Evolutionary conservation across 495 filamentous ascomycete genomes (phyloP).

Genomic region (Evernia prunastri): DNA sequence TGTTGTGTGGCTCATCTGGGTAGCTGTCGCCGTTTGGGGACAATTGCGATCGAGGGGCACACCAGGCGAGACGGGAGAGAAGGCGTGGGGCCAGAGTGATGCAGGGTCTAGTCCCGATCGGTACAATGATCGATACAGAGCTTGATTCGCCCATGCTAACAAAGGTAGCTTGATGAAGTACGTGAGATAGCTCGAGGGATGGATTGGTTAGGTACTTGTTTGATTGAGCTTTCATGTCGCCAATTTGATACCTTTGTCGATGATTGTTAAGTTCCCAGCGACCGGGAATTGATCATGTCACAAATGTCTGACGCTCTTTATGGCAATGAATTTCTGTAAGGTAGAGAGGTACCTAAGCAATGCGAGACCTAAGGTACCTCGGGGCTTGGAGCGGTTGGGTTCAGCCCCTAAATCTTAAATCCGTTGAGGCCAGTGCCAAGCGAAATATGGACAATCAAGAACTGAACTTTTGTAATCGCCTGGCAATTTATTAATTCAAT

Average conservation of each 20-base stretch:
- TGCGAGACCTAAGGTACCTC: no score
- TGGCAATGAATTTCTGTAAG: no score
- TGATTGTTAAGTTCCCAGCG: background rate
- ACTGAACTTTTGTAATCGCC: background rate
- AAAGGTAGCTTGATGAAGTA: background rate
- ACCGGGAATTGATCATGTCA: no score
- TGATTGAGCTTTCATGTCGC: background rate
- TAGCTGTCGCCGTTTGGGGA: constrained; percentile 26
- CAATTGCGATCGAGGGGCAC: constrained; percentile 4
- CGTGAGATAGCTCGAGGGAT: background rate
- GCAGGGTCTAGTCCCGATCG: constrained; percentile 3
- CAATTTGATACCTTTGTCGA: background rate
- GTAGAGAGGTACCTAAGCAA: no score
- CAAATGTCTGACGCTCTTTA: no score
- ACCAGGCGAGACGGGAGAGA: constrained; percentile 15
- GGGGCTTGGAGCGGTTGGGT: no score
- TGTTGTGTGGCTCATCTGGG: constrained; percentile 44
- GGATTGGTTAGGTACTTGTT: no score
- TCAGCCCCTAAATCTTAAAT: background rate
- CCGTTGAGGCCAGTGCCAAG: background rate
- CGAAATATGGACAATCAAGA: no score
- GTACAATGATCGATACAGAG: background rate
- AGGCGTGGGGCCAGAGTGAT: background rate
- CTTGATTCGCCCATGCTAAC: background rate
- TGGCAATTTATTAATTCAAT: background rate